Evolutionary conservation across 2,329 filamentous ascomycete genomes (phyloP).

Genomic region (Ophiostoma angusticollis): DNA sequence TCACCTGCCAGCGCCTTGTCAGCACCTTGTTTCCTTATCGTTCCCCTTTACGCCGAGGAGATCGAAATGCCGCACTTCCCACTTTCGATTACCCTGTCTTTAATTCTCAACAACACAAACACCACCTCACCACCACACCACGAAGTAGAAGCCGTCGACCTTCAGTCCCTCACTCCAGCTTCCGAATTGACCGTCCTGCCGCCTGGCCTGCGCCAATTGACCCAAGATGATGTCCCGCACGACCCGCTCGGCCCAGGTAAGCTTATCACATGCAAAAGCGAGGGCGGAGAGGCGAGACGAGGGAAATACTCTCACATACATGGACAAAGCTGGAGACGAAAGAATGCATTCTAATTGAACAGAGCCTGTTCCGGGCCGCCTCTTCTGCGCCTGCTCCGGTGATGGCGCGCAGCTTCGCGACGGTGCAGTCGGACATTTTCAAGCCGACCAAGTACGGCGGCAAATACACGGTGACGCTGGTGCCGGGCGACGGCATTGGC

Average conservation of each 20-base stretch:
- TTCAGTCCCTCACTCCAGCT: background rate
- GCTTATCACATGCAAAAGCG: conserved; percentile 8
- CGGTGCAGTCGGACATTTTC: conserved; percentile 89
- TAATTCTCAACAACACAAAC: too few relatives aligned
- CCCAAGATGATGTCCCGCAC: conserved; percentile 47
- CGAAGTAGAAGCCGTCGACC: conserved; percentile 1
- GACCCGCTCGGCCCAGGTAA: conserved; percentile 44
- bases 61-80: conserved; percentile 8
- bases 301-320: background rate
- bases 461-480: conserved; percentile 98
- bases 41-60: conserved; percentile 5
- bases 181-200: background rate
- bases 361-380: conserved; percentile 41
- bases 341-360: conserved; percentile 1
- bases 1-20: background rate
- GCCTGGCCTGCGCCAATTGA: conserved; percentile 12
- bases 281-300: too few relatives aligned
- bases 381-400: conserved; percentile 16
- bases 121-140: conserved; percentile 1
- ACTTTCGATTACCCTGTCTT: too few relatives aligned
- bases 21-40: too few relatives aligned
- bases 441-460: conserved; percentile 98
- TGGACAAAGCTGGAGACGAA: too few relatives aligned
- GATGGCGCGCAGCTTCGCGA: conserved; percentile 53
- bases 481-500: conserved; percentile 97